Evolutionary conservation across 2,329 filamentous ascomycete species (phyloP).

Genomic region (Colletotrichum cordylinicola): DNA sequence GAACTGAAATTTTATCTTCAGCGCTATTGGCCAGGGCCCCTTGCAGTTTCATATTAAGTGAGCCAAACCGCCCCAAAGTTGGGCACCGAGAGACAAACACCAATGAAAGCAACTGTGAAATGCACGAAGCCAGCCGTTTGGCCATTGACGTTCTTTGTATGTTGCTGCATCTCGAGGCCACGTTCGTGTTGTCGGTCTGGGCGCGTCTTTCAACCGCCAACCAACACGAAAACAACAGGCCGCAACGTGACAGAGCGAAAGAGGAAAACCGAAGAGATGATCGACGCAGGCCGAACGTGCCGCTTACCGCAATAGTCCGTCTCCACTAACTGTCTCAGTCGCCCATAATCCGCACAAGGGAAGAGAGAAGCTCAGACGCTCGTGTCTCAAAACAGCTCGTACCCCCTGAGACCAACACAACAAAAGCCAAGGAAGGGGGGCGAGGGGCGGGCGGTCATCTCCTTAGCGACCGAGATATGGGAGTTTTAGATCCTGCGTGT

Average conservation of each 20-base stretch:
- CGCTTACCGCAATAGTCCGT: neutral
- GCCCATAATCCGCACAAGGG: neutral
- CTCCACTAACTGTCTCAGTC: neutral
- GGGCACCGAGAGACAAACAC: neutral
- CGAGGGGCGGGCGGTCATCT: neutral
- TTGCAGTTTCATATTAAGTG: conserved; percentile 12
- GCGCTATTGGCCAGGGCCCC: neutral
- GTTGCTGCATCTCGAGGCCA: neutral
- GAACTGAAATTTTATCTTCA: neutral
- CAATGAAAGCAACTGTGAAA: neutral
- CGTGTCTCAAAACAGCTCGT: neutral
- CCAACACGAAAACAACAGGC: neutral
- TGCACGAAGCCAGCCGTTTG: neutral
- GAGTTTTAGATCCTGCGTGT: too few species aligned
- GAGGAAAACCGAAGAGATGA: neutral
- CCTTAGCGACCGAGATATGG: too few species aligned
- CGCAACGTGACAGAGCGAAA: neutral
- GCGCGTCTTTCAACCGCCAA: neutral
- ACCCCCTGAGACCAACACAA: neutral
- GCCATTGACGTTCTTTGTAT: neutral
- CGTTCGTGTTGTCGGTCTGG: neutral
- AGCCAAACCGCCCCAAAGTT: neutral
- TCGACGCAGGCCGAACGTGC: neutral
- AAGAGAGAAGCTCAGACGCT: neutral
- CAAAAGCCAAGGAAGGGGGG: neutral